Evolutionary conservation across 2,329 filamentous ascomycete species (phyloP).

Genomic region (Fusarium bulbicola): DNA sequence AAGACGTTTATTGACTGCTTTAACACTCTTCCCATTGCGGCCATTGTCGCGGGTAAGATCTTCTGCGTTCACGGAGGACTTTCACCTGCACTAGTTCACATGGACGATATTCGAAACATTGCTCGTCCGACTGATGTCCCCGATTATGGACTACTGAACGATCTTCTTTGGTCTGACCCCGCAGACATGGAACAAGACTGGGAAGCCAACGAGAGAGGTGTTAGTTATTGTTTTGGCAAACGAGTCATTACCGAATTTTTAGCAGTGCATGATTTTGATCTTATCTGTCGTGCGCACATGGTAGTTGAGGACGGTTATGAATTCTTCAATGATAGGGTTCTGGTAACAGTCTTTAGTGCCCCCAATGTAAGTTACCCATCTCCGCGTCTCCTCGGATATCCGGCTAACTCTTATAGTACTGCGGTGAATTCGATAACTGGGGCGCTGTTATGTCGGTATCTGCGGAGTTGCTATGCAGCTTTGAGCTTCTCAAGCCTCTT

Average conservation of each 20-base stretch:
- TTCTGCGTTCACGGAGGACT: constrained; percentile 99
- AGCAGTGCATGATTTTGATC: constrained; percentile 92
- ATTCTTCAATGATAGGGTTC: constrained; percentile 93
- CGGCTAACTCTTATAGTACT: constrained; percentile 73
- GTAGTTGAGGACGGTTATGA: constrained; percentile 99
- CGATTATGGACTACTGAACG: constrained; percentile 94
- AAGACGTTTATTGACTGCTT: constrained; percentile 99
- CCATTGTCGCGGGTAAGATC: constrained; percentile 99
- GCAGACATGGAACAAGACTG: constrained; percentile 98
- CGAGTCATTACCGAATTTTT: constrained; percentile 98
- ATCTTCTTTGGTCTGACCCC: constrained; percentile 96
- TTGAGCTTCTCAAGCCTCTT: constrained; percentile 94
- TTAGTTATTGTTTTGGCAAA: constrained; percentile 98
- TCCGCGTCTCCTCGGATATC: not conserved
- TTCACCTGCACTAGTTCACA: constrained; percentile 90
- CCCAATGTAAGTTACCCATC: constrained; percentile 79
- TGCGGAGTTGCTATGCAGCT: constrained; percentile 91
- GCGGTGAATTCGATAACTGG: constrained; percentile 99
- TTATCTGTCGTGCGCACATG: constrained; percentile 98
- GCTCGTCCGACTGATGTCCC: constrained; percentile 95
- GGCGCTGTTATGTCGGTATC: constrained; percentile 99
- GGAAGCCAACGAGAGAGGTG: constrained; percentile 96
- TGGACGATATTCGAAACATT: constrained; percentile 98
- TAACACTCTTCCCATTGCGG: constrained; percentile 97
- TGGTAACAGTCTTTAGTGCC: constrained; percentile 97